Evolutionary conservation across 352 stramenopile genomes (phyloP).

Genomic region (Pythium grandisporangium): DNA sequence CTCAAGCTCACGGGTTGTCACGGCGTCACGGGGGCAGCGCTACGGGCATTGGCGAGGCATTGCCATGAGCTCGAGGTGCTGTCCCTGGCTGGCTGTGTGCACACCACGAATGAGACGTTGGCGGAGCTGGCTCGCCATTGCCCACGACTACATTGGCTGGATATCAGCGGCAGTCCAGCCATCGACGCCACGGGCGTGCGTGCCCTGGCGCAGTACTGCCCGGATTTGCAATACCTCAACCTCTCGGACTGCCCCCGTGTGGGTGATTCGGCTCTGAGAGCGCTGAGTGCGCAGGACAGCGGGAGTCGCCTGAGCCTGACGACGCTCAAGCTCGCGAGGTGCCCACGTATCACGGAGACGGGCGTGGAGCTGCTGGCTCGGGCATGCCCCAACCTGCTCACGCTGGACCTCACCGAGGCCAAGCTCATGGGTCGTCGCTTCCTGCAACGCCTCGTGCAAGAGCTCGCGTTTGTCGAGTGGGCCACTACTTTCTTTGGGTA

Average conservation of each 20-base stretch:
- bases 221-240: slow-evolving; percentile 52
- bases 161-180: slow-evolving; percentile 72
- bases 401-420: slow-evolving; percentile 81
- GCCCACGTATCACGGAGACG: slow-evolving; percentile 55
- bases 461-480: slow-evolving; percentile 81
- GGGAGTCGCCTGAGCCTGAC: slow-evolving; percentile 14
- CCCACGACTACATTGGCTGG: slow-evolving; percentile 56
- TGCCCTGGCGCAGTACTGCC: slow-evolving; percentile 49
- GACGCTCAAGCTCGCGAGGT: slow-evolving; percentile 56
- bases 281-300: slow-evolving; percentile 18
- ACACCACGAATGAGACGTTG: slow-evolving; percentile 75
- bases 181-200: slow-evolving; percentile 50
- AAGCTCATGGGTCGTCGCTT: slow-evolving; percentile 59
- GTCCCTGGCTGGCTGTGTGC: slow-evolving; percentile 75
- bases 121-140: slow-evolving; percentile 38
- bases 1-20: slow-evolving; percentile 83
- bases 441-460: slow-evolving; percentile 54
- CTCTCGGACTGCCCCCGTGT: slow-evolving; percentile 72
- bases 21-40: slow-evolving; percentile 63
- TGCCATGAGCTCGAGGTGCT: slow-evolving; percentile 67
- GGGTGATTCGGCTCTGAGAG: slow-evolving; percentile 48
- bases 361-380: slow-evolving; percentile 55
- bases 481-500: slow-evolving; percentile 79
- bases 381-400: slow-evolving; percentile 65
- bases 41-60: slow-evolving; percentile 61